These are phyloP conservation scores for Hymenoscyphus repandus DNA, from an alignment of 2,329 filamentous ascomycete genomes.

Conservation along the genomic window DNA sequence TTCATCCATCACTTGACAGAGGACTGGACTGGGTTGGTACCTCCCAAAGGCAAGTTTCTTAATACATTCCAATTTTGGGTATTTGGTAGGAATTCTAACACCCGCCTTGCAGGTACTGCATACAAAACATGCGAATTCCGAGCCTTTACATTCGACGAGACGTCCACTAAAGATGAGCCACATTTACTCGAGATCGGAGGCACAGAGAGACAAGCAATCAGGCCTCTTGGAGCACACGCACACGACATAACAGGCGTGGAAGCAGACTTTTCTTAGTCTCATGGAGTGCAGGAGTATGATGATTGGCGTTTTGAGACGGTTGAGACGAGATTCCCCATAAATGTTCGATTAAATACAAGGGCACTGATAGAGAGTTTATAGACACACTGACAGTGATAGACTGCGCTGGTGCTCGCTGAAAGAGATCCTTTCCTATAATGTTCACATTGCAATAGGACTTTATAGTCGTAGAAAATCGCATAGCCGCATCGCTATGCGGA, in stretches of 20 bases:
- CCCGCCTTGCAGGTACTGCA: conserved; percentile 8
- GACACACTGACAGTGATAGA: too few relatives aligned
- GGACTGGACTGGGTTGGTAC: conserved; percentile 11
- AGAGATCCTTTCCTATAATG: too few relatives aligned
- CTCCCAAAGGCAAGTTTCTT: conserved; percentile 5
- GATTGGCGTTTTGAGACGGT: too few relatives aligned
- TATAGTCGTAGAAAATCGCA: too few relatives aligned
- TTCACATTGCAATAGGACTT: too few relatives aligned
- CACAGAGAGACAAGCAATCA: neutral
- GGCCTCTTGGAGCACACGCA: conserved; percentile 12
- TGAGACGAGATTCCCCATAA: neutral
- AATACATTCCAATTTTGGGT: neutral
- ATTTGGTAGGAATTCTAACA: neutral
- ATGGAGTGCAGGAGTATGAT: neutral
- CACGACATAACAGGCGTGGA: conserved; percentile 14
- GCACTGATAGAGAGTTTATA: neutral
- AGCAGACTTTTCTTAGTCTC: neutral
- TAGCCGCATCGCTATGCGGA: too few relatives aligned
- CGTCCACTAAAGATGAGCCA: conserved; percentile 14
- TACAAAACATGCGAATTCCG: conserved; percentile 17
- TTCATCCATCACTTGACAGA: conserved; percentile 18
- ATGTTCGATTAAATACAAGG: too few relatives aligned
- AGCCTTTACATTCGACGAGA: conserved; percentile 12
- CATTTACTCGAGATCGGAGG: conserved; percentile 14
- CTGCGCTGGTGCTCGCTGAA: too few relatives aligned